Conservation (phyloP, 176 grass and related monocot genomes). For the Elaeis guineensis region DNA sequence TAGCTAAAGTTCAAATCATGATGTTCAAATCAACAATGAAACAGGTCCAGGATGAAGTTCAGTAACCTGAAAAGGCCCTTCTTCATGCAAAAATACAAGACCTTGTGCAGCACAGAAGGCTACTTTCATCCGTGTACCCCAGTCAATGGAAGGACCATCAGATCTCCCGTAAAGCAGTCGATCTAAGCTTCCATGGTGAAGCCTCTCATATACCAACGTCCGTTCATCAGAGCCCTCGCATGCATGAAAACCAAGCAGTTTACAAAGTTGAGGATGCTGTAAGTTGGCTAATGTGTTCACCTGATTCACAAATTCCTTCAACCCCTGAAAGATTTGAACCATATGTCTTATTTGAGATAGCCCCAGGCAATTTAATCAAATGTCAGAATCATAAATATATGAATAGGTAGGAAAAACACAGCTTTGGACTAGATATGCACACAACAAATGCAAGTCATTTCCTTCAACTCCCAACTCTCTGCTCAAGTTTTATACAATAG, state of each 20-base stretch:
- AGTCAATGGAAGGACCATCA: conserved; percentile 83
- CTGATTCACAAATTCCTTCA: conserved; percentile 81
- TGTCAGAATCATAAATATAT: no score
- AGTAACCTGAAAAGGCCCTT: conserved; percentile 95
- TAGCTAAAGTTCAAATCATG: no score
- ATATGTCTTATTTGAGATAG: background rate
- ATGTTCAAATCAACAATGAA: background rate
- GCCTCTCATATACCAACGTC: conserved; percentile 84
- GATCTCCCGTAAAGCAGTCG: conserved; percentile 60
- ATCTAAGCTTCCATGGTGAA: conserved; percentile 81
- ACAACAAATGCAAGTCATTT: no score
- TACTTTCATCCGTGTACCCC: conserved; percentile 80
- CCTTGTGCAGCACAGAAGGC: conserved; percentile 74
- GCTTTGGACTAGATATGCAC: no score
- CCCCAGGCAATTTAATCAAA: no score
- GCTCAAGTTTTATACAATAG: no score
- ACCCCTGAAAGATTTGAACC: conserved; percentile 41
- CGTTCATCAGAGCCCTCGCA: conserved; percentile 66
- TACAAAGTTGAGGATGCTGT: conserved; percentile 86
- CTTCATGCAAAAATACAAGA: conserved; percentile 89
- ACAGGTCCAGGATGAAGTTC: background rate
- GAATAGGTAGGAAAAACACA: no score
- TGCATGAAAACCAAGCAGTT: conserved; percentile 65
- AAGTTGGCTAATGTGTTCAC: conserved; percentile 57
- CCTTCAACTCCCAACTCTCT: no score